Base-by-base conservation (phyloP, 2,329 filamentous ascomycete species). In the Furcasterigmium furcatum region DNA sequence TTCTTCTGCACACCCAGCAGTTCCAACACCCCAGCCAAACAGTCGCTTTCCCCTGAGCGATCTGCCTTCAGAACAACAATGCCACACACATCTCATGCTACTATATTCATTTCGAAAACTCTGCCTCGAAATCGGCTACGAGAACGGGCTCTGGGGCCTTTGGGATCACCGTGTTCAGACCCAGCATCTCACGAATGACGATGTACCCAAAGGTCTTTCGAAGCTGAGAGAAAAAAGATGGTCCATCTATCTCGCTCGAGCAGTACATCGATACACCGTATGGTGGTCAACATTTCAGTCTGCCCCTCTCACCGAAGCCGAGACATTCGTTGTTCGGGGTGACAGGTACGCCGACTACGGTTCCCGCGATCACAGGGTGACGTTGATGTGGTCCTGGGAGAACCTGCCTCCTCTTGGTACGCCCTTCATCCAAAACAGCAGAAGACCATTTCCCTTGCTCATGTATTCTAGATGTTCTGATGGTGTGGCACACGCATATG, bases 401-500 rank as follows among this genome's bases (percentile, higher is more conserved):
- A n/a, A n/a, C n/a, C n/a, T n/a, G n/a, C n/a, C n/a, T n/a, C n/a
- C n/a, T n/a, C n/a, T n/a, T n/a, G n/a, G n/a, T n/a, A n/a, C n/a
- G n/a, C n/a, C n/a, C n/a, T n/a, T n/a, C n/a, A n/a, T n/a, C n/a
- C n/a, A n/a, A n/a, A n/a, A n/a, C n/a, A n/a, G n/a, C n/a, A n/a
- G n/a, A n/a, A n/a, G n/a, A n/a, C n/a, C n/a, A n/a, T n/a, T n/a
- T n/a, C n/a, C n/a, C n/a, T n/a, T n/a, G n/a, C n/a, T n/a, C n/a
- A n/a, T n/a, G n/a, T n/a, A n/a, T n/a, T n/a, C n/a, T n/a, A n/a
- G 87, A 91, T 64, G 79, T 91, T 1, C 64, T 91, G 18, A 87
- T 91, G 84, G 82, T 91, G 0, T 88, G 85, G 83, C 88, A 92
- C 61, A 71, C 85, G 0, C 87, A 88, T 57, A 85, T 88, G 79